phyloP scores from a whole-genome alignment of 495 filamentous ascomycete genomes.

The Hypoxylon trugodes region DNA sequence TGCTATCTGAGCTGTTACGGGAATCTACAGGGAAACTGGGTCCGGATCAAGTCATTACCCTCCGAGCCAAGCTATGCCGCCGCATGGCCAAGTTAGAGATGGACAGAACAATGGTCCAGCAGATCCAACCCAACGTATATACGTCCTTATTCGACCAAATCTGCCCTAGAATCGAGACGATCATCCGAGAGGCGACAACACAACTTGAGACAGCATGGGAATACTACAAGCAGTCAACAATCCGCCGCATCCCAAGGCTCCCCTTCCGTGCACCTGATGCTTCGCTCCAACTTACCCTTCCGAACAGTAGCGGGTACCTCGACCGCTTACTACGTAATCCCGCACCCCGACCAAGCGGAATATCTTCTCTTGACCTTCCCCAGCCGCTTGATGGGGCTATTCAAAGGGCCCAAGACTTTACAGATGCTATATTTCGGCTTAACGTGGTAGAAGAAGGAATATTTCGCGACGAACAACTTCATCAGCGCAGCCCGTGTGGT shows the following conservation, averaged over 20 bases:
- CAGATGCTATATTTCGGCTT: constrained; percentile 26
- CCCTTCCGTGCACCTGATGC: constrained; percentile 45
- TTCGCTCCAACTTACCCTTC: constrained; percentile 51
- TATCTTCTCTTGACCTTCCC: constrained; percentile 21
- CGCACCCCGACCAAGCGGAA: background rate
- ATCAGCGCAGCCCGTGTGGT: background rate
- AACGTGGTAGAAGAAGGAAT: constrained; percentile 20
- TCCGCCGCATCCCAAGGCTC: constrained; percentile 49
- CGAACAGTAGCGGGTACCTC: constrained; percentile 56
- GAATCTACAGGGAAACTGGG: constrained; percentile 42
- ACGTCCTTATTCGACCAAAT: constrained; percentile 29
- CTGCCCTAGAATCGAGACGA: constrained; percentile 23
- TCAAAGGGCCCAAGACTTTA: constrained; percentile 26
- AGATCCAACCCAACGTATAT: background rate
- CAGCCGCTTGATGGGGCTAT: constrained; percentile 33
- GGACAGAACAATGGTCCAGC: constrained; percentile 27
- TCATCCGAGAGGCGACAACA: constrained; percentile 23
- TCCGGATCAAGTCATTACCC: constrained; percentile 39
- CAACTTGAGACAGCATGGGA: constrained; percentile 42
- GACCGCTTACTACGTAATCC: constrained; percentile 10
- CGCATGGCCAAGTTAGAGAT: constrained; percentile 67
- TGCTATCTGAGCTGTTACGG: constrained; percentile 55
- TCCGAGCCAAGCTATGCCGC: constrained; percentile 66
- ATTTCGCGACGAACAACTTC: background rate
- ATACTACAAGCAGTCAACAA: constrained; percentile 40